These are phyloP conservation scores for Artemisia tridentata DNA, from an alignment of 129 eudicot species.

Conservation along the genomic window DNA sequence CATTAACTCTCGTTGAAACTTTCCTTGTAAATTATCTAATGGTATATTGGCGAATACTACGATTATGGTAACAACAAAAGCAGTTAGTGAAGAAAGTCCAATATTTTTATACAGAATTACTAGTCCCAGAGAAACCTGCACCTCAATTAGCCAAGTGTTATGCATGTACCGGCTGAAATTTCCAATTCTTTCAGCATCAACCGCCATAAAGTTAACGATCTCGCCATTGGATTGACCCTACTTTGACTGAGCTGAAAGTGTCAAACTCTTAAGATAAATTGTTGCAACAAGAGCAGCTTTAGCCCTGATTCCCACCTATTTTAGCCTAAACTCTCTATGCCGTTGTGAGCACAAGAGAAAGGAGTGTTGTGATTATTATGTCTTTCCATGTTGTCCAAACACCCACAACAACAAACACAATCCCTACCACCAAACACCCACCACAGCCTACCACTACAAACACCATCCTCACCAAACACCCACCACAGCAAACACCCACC, in stretches of 20 bases:
- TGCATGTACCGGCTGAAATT: slow-evolving; percentile 67
- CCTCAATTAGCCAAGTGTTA: slow-evolving; percentile 59
- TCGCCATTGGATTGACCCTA: slow-evolving; percentile 68
- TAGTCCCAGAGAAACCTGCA: slow-evolving; percentile 71
- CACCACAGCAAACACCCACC: too few species aligned
- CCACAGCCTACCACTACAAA: too few species aligned
- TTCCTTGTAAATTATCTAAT: slow-evolving; percentile 56
- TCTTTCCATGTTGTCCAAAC: slow-evolving; percentile 59
- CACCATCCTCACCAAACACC: too few species aligned
- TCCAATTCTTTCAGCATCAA: slow-evolving; percentile 81
- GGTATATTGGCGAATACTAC: slow-evolving; percentile 71
- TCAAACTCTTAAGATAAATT: slow-evolving; percentile 68
- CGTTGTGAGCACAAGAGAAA: slow-evolving; percentile 49
- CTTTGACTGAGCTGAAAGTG: slow-evolving; percentile 57
- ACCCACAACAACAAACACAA: too few species aligned
- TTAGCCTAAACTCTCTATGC: slow-evolving; percentile 61
- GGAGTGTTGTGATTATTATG: slow-evolving; percentile 43
- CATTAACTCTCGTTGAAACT: slow-evolving; percentile 68
- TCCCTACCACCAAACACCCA: too few species aligned
- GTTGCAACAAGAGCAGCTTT: slow-evolving; percentile 65
- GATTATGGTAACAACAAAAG: slow-evolving; percentile 51
- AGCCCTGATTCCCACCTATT: slow-evolving; percentile 53
- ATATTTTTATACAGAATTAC: slow-evolving; percentile 54
- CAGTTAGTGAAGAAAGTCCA: slow-evolving; percentile 72
- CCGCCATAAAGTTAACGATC: slow-evolving; percentile 76